Conservation (phyloP, 129 eudicot genomes). For the Saposhnikovia divaricata region DNA sequence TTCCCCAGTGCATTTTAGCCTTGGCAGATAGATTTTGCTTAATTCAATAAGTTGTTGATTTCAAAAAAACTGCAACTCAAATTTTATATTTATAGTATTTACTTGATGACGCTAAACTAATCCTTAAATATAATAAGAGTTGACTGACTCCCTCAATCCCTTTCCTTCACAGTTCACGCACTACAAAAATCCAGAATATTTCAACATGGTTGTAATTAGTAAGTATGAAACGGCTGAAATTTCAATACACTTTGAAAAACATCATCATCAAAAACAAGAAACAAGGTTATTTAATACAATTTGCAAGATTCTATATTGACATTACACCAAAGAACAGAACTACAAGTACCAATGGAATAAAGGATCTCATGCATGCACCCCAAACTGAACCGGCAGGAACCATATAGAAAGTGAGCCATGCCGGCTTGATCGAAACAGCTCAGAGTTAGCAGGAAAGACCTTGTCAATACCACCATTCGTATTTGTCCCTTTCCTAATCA, state of each 20-base stretch:
- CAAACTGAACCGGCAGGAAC: not conserved
- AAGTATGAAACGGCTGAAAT: not conserved
- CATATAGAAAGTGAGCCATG: not conserved
- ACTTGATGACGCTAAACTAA: no score
- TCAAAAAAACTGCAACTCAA: no score
- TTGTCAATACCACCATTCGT: constrained; percentile 1
- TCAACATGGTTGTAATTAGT: not conserved
- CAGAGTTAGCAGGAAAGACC: not conserved
- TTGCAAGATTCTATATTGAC: not conserved
- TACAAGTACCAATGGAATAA: not conserved
- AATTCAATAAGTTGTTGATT: no score
- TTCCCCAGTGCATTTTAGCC: no score
- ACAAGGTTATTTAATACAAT: not conserved
- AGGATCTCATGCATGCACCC: not conserved
- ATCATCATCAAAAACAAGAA: not conserved
- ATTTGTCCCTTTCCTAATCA: not conserved
- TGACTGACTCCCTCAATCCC: not conserved
- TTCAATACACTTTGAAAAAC: not conserved
- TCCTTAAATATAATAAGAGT: not conserved
- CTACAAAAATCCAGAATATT: not conserved
- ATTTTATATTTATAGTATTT: no score
- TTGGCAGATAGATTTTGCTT: no score
- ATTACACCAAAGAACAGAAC: not conserved
- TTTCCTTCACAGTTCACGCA: not conserved
- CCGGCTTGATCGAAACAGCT: not conserved